These are phyloP conservation scores for Talaromyces sp. DNA, from an alignment of 2,329 filamentous ascomycete species.

Conservation along the genomic window DNA sequence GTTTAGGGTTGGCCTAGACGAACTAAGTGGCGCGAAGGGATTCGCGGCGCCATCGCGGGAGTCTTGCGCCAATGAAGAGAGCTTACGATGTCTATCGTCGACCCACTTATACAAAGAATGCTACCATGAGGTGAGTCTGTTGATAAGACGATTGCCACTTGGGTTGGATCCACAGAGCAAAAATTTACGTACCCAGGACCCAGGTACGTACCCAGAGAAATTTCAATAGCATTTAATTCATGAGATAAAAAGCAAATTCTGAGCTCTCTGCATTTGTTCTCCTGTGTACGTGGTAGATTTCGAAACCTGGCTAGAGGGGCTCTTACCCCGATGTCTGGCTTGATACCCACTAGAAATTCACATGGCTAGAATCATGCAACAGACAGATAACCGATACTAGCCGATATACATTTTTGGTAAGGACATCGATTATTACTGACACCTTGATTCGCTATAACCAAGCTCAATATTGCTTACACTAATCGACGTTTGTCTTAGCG, in stretches of 20 bases:
- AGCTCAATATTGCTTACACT: neutral
- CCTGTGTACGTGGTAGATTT: too few species aligned
- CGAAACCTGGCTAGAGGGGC: too few species aligned
- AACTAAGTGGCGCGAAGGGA: slow-evolving; percentile 2
- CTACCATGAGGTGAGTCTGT: slow-evolving; percentile 1
- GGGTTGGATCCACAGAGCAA: neutral
- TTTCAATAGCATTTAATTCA: neutral
- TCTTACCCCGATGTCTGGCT: neutral
- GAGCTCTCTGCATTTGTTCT: neutral
- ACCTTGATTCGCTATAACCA: neutral
- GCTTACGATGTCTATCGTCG: neutral
- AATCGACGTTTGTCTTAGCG: neutral
- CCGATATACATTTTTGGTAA: neutral
- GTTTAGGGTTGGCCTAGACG: neutral
- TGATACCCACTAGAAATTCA: neutral
- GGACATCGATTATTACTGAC: neutral
- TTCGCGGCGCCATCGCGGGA: neutral
- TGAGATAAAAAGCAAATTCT: neutral
- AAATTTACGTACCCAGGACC: neutral
- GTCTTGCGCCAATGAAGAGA: neutral
- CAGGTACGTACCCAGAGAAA: too few species aligned
- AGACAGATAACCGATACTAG: neutral
- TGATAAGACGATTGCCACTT: slow-evolving; percentile 9
- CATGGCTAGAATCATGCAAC: neutral
- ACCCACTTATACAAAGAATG: slow-evolving; percentile 2